Conservation (phyloP, 495 filamentous ascomycete genomes). For the Xylaria sp. region DNA sequence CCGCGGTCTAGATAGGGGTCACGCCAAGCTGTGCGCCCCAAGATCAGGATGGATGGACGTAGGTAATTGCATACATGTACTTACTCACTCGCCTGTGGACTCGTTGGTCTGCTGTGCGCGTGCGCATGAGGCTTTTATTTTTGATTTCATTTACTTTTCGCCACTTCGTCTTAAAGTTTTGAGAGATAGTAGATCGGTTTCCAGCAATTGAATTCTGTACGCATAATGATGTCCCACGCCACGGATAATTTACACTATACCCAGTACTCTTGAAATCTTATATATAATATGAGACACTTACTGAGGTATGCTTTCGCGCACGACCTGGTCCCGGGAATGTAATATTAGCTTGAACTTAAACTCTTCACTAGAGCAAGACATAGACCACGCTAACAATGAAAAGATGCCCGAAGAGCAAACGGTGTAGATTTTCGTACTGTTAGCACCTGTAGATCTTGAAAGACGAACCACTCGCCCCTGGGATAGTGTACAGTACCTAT, state of each 20-base stretch:
- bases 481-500: not conserved
- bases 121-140: not conserved
- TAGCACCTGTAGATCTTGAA: not conserved
- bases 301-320: too few relatives aligned
- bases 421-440: not conserved
- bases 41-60: too few relatives aligned
- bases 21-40: not conserved
- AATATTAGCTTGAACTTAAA: not conserved
- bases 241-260: not conserved
- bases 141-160: not conserved
- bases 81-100: not conserved
- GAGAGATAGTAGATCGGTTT: not conserved
- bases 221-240: not conserved
- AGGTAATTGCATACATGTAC: not conserved
- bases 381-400: not conserved
- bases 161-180: not conserved
- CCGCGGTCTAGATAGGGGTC: not conserved
- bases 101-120: not conserved
- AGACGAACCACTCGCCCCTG: not conserved
- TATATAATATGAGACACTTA: too few relatives aligned
- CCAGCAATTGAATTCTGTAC: not conserved
- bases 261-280: too few relatives aligned
- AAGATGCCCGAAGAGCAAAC: not conserved
- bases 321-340: not conserved
- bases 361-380: not conserved